Conservation (phyloP, 176 grass and related monocot species). For the Puya raimondii region DNA sequence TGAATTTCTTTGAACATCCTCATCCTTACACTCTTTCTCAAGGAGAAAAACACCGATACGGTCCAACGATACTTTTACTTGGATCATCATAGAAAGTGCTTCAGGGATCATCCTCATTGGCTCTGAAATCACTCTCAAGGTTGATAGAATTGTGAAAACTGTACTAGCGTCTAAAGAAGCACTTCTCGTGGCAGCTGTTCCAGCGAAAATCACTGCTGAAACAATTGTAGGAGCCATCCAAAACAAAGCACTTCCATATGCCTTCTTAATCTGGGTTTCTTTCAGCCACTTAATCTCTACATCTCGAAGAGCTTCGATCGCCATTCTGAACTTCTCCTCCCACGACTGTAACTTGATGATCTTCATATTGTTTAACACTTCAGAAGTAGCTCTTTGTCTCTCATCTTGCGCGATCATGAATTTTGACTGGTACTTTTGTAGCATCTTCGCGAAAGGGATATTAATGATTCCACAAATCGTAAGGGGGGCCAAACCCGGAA, state of each 20-base stretch:
- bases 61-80: constrained; percentile 77
- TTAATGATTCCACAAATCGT: constrained; percentile 48
- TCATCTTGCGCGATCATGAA: constrained; percentile 86
- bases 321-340: constrained; percentile 42
- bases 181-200: constrained; percentile 33
- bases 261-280: constrained; percentile 58
- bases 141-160: constrained; percentile 72
- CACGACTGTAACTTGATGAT: constrained; percentile 81
- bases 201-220: constrained; percentile 48
- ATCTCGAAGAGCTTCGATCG: constrained; percentile 39
- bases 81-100: constrained; percentile 70
- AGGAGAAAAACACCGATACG: constrained; percentile 48
- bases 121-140: constrained; percentile 60
- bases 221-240: constrained; percentile 75
- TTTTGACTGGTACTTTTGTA: constrained; percentile 56
- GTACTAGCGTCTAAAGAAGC: constrained; percentile 51
- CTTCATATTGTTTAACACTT: constrained; percentile 67
- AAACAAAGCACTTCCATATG: constrained; percentile 62
- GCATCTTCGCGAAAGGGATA: constrained; percentile 49
- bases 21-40: constrained; percentile 62
- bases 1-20: constrained; percentile 22
- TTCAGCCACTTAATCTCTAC: constrained; percentile 61
- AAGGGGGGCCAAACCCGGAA: constrained; percentile 44
- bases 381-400: constrained; percentile 70
- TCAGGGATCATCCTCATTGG: constrained; percentile 79